A percentile compares a stretch with the other conserved stretches of the same genome.
Evolutionary conservation across 306 rosid genomes (phyloP).

Genomic region (Leucaena leucocephala): DNA sequence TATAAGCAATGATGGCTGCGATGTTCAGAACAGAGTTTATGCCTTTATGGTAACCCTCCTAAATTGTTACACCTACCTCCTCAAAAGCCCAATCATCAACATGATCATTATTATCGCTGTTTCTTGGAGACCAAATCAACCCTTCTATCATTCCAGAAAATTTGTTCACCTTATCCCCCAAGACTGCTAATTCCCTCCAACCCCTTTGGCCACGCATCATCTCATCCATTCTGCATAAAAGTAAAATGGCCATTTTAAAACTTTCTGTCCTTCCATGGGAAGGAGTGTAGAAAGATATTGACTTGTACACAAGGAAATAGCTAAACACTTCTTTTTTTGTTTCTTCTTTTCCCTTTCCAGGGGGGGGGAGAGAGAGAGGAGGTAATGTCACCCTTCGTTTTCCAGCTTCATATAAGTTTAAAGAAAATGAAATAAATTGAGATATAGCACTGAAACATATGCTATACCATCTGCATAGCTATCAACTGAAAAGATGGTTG

Average conservation of each 20-base stretch:
- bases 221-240: conserved; percentile 80
- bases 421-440: not conserved
- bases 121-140: conserved; percentile 81
- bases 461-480: not conserved
- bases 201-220: conserved; percentile 99
- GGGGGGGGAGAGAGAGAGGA: not conserved
- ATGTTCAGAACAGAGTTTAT: not conserved
- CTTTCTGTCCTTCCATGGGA: not conserved
- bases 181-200: conserved; percentile 84
- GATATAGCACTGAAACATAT: not conserved
- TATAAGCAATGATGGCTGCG: conserved; percentile 2
- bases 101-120: conserved; percentile 56
- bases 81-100: conserved; percentile 86
- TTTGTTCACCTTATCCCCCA: conserved; percentile 85
- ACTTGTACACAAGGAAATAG: conserved; percentile 5
- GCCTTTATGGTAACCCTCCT: not conserved
- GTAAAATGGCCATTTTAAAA: conserved; percentile 16
- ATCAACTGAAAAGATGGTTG: not conserved
- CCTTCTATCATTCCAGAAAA: conserved; percentile 92
- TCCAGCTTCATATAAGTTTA: not conserved
- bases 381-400: not conserved
- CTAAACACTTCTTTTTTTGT: not conserved
- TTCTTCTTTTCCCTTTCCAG: not conserved
- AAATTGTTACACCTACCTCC: conserved; percentile 58
- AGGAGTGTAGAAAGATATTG: not conserved